A percentile compares a stretch with the other conserved stretches of the same genome.
These are phyloP conservation scores for Trichoderma aggressivum DNA, from an alignment of 2,329 filamentous ascomycete genomes.

Conservation along the genomic window DNA sequence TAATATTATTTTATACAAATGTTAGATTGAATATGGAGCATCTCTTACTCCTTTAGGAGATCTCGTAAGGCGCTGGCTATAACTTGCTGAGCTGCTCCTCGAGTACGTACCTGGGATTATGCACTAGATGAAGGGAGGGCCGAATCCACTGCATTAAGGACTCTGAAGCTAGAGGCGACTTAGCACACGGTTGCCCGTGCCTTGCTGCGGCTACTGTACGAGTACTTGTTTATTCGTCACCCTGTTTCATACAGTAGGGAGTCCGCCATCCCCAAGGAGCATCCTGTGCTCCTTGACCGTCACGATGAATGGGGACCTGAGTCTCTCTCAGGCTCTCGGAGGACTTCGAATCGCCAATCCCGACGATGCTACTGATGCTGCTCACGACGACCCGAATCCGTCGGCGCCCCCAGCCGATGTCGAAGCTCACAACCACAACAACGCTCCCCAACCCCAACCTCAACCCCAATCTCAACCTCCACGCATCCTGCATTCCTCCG, in stretches of 20 bases:
- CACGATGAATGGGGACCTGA: constrained; percentile 87
- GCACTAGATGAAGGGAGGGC: constrained; percentile 5
- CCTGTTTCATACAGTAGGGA: constrained; percentile 14
- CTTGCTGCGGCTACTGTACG: constrained; percentile 4
- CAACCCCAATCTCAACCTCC: neutral
- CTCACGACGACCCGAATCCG: constrained; percentile 25
- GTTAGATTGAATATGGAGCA: neutral
- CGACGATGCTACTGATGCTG: constrained; percentile 60
- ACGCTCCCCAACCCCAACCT: constrained; percentile 12
- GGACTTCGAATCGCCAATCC: constrained; percentile 96
- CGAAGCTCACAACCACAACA: constrained; percentile 26
- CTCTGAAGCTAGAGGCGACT: constrained; percentile 1
- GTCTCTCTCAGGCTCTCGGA: constrained; percentile 86
- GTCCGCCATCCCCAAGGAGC: constrained; percentile 19
- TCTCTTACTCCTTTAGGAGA: neutral
- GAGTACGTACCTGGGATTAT: neutral
- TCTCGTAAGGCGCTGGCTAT: neutral
- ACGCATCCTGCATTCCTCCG: constrained; percentile 20
- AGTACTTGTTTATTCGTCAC: constrained; percentile 19
- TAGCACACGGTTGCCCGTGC: constrained; percentile 6
- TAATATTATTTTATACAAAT: neutral
- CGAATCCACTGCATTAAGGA: constrained; percentile 8
- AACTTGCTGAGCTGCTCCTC: neutral
- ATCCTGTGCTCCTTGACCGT: constrained; percentile 20
- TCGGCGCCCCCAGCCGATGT: constrained; percentile 17